Evolutionary conservation across 2,329 filamentous ascomycete species (phyloP).

Genomic region (Xylaria sp.): DNA sequence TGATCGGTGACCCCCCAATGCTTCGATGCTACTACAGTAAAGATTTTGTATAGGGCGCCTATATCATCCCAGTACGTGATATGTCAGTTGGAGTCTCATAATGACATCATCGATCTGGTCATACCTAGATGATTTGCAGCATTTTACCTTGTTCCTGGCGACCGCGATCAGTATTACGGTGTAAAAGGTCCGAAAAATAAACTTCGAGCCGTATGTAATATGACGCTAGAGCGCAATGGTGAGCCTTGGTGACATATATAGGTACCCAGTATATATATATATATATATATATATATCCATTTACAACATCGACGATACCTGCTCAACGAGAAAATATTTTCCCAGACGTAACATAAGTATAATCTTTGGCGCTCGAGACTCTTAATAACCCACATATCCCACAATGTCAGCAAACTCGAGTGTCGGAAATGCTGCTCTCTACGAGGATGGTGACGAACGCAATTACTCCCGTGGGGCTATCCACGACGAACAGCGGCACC

Average conservation of each 20-base stretch:
- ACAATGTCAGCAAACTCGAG: slow-evolving; percentile 27
- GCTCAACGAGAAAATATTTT: neutral
- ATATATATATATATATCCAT: neutral
- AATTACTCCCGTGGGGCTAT: slow-evolving; percentile 42
- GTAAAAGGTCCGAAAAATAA: slow-evolving; percentile 17
- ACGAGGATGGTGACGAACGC: slow-evolving; percentile 40
- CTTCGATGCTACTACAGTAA: too few species aligned
- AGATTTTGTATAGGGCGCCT: neutral
- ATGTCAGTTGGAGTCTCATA: slow-evolving; percentile 25
- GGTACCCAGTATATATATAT: neutral
- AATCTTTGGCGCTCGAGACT: neutral
- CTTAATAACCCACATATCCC: neutral
- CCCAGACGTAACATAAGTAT: neutral
- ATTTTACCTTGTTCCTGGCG: neutral
- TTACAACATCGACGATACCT: neutral
- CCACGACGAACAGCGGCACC: slow-evolving; percentile 41
- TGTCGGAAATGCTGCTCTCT: slow-evolving; percentile 36
- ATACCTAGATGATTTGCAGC: neutral
- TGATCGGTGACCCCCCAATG: neutral
- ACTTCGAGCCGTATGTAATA: slow-evolving; percentile 29
- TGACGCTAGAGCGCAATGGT: slow-evolving; percentile 23
- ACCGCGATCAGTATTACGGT: neutral
- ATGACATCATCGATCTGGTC: slow-evolving; percentile 37
- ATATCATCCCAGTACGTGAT: neutral
- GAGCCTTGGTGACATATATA: slow-evolving; percentile 1